Percentiles rank a stretch among this genome's conserved stretches.
phyloP scores from a whole-genome alignment of 2,329 filamentous ascomycete species.

The Ophiostoma sp. region DNA sequence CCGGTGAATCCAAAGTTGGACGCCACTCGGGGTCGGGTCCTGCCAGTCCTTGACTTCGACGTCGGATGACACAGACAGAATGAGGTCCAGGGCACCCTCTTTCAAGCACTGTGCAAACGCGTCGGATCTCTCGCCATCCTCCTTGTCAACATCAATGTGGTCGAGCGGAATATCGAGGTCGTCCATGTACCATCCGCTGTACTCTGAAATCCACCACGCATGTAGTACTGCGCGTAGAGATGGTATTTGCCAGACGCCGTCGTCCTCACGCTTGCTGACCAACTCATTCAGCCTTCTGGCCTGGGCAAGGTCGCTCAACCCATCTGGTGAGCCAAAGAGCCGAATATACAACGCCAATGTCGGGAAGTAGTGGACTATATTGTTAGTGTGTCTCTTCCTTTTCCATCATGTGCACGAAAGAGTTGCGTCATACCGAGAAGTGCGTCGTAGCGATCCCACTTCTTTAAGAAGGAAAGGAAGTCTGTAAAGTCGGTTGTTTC shows the following conservation, averaged over 20 bases:
- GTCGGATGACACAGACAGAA: slow-evolving; percentile 78
- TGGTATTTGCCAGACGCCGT: slow-evolving; percentile 64
- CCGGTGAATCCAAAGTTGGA: slow-evolving; percentile 76
- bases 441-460: slow-evolving; percentile 70
- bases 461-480: slow-evolving; percentile 63
- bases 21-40: slow-evolving; percentile 75
- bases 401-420: neutral
- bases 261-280: slow-evolving; percentile 62
- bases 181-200: slow-evolving; percentile 83
- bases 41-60: slow-evolving; percentile 78
- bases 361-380: slow-evolving; percentile 73
- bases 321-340: slow-evolving; percentile 72
- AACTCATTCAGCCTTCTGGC: slow-evolving; percentile 1
- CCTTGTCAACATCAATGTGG: slow-evolving; percentile 61
- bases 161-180: slow-evolving; percentile 56
- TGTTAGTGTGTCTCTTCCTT: slow-evolving; percentile 9
- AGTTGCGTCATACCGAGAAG: slow-evolving; percentile 42
- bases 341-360: slow-evolving; percentile 71
- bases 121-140: slow-evolving; percentile 65
- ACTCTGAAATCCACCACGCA: slow-evolving; percentile 87
- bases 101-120: slow-evolving; percentile 72
- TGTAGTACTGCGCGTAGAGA: slow-evolving; percentile 73
- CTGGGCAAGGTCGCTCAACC: slow-evolving; percentile 54
- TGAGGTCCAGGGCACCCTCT: slow-evolving; percentile 87
- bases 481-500: slow-evolving; percentile 66